phyloP scores from a whole-genome alignment of 768 basidiomycete species.

The Suillus cothurnatus region DNA sequence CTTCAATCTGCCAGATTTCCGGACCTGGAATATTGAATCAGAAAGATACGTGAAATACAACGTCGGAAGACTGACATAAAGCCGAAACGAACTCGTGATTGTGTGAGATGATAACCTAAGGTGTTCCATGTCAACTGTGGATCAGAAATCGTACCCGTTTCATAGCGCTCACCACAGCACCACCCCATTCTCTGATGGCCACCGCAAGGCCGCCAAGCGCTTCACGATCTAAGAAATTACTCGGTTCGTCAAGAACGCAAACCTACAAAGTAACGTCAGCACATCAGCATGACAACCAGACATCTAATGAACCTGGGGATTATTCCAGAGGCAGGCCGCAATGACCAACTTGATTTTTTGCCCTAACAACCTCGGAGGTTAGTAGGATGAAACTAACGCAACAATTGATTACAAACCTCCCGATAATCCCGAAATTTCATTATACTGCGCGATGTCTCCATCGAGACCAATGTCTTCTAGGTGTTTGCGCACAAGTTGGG shows the following conservation, averaged over 20 bases:
- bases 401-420: slow-evolving; percentile 61
- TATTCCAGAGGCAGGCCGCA: slow-evolving; percentile 95
- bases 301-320: slow-evolving; percentile 68
- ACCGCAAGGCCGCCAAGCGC: slow-evolving; percentile 93
- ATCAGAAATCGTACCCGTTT: slow-evolving; percentile 15
- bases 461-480: slow-evolving; percentile 95
- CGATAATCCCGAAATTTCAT: slow-evolving; percentile 91
- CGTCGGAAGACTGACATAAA: slow-evolving; percentile 57
- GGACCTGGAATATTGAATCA: slow-evolving; percentile 52
- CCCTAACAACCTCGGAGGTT: slow-evolving; percentile 40
- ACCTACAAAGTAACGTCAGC: slow-evolving; percentile 41
- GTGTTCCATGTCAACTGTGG: slow-evolving; percentile 18
- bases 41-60: slow-evolving; percentile 12
- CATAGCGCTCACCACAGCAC: slow-evolving; percentile 68
- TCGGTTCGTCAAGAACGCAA: slow-evolving; percentile 86
- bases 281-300: slow-evolving; percentile 7
- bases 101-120: slow-evolving; percentile 92
- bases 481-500: slow-evolving; percentile 83
- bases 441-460: slow-evolving; percentile 98
- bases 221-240: slow-evolving; percentile 97
- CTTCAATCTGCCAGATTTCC: slow-evolving; percentile 95
- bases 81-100: slow-evolving; percentile 87
- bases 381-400: slow-evolving; percentile 2
- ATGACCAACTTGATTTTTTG: slow-evolving; percentile 98
- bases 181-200: slow-evolving; percentile 94